Percentiles rank a stretch among this genome's conserved stretches.
phyloP scores from a whole-genome alignment of 345 rosid species.

The Theobroma cacao region DNA sequence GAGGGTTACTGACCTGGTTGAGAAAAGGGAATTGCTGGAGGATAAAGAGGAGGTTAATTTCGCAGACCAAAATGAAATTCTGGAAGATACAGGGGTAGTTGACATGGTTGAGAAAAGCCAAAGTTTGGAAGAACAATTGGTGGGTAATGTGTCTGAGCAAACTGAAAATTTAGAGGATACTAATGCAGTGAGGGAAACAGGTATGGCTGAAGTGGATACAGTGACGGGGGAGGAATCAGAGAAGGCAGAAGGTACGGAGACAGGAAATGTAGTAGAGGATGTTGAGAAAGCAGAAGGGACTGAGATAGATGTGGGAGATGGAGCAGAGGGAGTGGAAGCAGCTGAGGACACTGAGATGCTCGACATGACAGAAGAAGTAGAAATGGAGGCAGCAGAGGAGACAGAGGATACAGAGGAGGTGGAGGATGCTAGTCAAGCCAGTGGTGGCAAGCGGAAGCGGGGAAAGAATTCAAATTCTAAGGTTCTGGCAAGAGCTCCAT shows the following conservation, averaged over 20 bases:
- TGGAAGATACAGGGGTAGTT: background rate
- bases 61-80: background rate
- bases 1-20: constrained; percentile 22
- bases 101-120: constrained; percentile 8
- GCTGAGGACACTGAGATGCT: constrained; percentile 31
- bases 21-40: constrained; percentile 4
- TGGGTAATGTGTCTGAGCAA: constrained; percentile 20
- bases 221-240: constrained; percentile 23
- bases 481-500: constrained; percentile 38
- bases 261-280: constrained; percentile 28
- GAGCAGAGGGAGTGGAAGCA: constrained; percentile 28
- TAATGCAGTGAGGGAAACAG: constrained; percentile 17
- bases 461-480: constrained; percentile 43
- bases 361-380: constrained; percentile 26
- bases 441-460: constrained; percentile 75
- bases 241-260: constrained; percentile 25
- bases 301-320: constrained; percentile 25
- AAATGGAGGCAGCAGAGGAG: constrained; percentile 32
- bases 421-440: constrained; percentile 46
- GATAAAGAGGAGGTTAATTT: background rate
- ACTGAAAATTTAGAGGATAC: constrained; percentile 20
- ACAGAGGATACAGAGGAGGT: constrained; percentile 38
- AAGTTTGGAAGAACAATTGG: background rate
- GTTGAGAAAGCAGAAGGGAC: constrained; percentile 26
- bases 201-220: constrained; percentile 16